Conservation (phyloP, 768 basidiomycete species). For the Phanerodontia chrysosporium region DNA sequence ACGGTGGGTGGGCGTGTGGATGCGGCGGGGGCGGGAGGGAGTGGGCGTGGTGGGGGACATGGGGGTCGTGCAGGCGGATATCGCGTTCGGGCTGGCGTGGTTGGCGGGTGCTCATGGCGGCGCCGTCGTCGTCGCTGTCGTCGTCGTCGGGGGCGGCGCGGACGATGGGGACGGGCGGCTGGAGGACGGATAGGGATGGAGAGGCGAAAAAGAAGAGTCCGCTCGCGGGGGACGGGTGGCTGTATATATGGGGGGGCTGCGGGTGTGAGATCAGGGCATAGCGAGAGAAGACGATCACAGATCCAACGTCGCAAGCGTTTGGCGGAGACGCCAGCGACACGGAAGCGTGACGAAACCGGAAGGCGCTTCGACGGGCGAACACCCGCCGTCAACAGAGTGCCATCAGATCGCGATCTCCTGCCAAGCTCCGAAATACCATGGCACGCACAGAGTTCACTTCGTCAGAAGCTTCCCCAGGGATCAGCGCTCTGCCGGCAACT, state of each 20-base stretch:
- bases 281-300: constrained; percentile 27
- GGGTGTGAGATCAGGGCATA: constrained; percentile 28
- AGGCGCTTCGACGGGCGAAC: constrained; percentile 1
- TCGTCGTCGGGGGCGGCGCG: constrained; percentile 28
- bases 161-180: constrained; percentile 18
- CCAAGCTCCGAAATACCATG: constrained; percentile 13
- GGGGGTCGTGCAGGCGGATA: constrained; percentile 58
- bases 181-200: constrained; percentile 15
- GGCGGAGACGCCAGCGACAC: constrained; percentile 17
- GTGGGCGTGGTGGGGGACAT: constrained; percentile 39
- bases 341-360: constrained; percentile 13
- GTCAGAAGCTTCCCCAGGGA: constrained; percentile 5
- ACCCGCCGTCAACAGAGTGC: background rate
- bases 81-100: constrained; percentile 60
- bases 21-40: constrained; percentile 38
- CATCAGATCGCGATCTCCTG: constrained; percentile 14
- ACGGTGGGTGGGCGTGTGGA: constrained; percentile 29
- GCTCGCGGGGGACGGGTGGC: constrained; percentile 45
- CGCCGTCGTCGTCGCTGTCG: constrained; percentile 24
- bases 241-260: constrained; percentile 17
- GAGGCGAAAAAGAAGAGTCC: constrained; percentile 28
- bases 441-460: background rate
- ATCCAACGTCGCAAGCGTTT: constrained; percentile 16
- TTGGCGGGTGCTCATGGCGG: constrained; percentile 56
- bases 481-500: constrained; percentile 17